These are phyloP conservation scores for Penicillium chermesinum DNA, from an alignment of 495 filamentous ascomycete genomes.

Conservation along the genomic window DNA sequence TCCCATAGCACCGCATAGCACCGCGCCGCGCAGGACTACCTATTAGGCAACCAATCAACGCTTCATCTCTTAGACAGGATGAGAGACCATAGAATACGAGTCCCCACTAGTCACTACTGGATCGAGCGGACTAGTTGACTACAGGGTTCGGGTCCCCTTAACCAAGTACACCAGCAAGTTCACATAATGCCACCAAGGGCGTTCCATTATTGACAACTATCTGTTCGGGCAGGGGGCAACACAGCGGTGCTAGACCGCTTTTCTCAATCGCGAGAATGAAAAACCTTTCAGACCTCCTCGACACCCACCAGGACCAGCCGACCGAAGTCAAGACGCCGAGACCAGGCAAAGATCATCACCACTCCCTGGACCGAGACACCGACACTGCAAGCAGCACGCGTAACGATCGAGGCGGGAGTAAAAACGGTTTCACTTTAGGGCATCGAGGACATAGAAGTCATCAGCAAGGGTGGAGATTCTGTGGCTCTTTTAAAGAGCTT, in stretches of 20 bases:
- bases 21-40: too few relatives aligned
- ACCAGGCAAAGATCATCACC: slow-evolving; percentile 71
- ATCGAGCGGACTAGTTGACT: too few relatives aligned
- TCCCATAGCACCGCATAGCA: background rate
- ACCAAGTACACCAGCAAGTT: too few relatives aligned
- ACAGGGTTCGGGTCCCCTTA: too few relatives aligned
- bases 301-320: slow-evolving; percentile 59
- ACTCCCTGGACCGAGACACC: slow-evolving; percentile 50
- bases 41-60: too few relatives aligned
- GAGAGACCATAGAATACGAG: too few relatives aligned
- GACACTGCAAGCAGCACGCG: slow-evolving; percentile 26
- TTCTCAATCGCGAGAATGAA: slow-evolving; percentile 15
- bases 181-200: too few relatives aligned
- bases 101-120: too few relatives aligned
- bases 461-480: slow-evolving; percentile 72
- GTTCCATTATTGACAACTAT: too few relatives aligned
- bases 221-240: background rate
- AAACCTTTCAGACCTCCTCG: slow-evolving; percentile 67
- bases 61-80: too few relatives aligned
- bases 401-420: slow-evolving; percentile 51
- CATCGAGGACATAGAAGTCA: slow-evolving; percentile 62
- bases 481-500: slow-evolving; percentile 74
- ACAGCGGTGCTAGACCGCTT: slow-evolving; percentile 1
- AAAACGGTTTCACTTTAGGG: slow-evolving; percentile 66
- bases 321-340: slow-evolving; percentile 57